These are phyloP conservation scores for Rosa hybrid DNA, from an alignment of 331 rosid species.

Conservation along the genomic window DNA sequence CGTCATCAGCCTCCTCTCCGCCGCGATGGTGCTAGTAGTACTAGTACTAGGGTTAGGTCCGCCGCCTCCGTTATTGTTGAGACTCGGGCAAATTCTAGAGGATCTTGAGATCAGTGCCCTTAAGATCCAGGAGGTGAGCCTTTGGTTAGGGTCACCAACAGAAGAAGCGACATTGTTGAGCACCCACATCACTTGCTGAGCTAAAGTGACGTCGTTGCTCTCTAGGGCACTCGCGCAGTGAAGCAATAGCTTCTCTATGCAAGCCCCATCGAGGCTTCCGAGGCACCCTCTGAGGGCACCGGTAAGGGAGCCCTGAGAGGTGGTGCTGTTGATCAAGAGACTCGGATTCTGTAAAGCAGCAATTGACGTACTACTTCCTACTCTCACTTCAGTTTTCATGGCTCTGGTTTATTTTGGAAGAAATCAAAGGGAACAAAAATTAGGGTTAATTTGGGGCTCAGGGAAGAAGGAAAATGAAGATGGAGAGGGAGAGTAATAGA, in stretches of 20 bases:
- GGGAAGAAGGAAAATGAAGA: constrained; percentile 6
- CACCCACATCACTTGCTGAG: constrained; percentile 99
- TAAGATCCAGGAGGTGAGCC: constrained; percentile 89
- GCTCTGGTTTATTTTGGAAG: background rate
- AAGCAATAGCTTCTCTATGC: constrained; percentile 84
- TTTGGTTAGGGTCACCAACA: constrained; percentile 82
- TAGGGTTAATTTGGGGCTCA: constrained; percentile 32
- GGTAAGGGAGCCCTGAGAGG: constrained; percentile 50
- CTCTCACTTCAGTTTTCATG: constrained; percentile 74
- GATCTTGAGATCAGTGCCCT: constrained; percentile 86
- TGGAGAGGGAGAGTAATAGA: constrained; percentile 13
- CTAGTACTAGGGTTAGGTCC: constrained; percentile 12
- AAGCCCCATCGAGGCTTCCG: constrained; percentile 85
- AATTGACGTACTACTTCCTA: constrained; percentile 43
- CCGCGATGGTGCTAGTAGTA: constrained; percentile 33
- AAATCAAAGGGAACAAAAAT: background rate
- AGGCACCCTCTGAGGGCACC: constrained; percentile 80
- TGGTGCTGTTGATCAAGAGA: constrained; percentile 40
- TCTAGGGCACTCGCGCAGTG: constrained; percentile 91
- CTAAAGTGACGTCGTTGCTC: constrained; percentile 79
- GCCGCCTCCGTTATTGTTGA: constrained; percentile 43
- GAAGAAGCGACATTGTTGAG: constrained; percentile 90
- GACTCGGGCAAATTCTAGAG: constrained; percentile 61
- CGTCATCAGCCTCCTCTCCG: constrained; percentile 62
- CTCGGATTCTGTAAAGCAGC: constrained; percentile 65